These are phyloP conservation scores for Macrolepiota albuminosa DNA, from an alignment of 768 basidiomycete genomes.

Conservation along the genomic window DNA sequence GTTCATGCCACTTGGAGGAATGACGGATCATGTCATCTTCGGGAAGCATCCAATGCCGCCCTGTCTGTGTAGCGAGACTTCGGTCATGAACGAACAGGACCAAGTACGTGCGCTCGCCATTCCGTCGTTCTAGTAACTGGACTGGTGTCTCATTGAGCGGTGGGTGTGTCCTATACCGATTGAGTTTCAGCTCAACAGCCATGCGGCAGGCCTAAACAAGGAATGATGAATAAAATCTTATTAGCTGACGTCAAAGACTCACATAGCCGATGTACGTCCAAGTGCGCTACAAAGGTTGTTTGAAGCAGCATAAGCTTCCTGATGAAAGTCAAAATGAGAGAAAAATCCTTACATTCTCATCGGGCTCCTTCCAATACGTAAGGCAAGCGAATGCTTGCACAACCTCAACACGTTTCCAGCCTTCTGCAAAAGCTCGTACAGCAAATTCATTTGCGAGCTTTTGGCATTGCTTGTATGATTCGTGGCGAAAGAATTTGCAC, in stretches of 20 bases:
- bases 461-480: slow-evolving; percentile 61
- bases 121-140: slow-evolving; percentile 70
- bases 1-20: slow-evolving; percentile 67
- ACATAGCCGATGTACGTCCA: slow-evolving; percentile 89
- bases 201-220: slow-evolving; percentile 69
- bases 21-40: slow-evolving; percentile 78
- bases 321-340: slow-evolving; percentile 7
- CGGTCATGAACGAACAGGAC: slow-evolving; percentile 86
- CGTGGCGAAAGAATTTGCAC: slow-evolving; percentile 77
- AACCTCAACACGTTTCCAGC: slow-evolving; percentile 80
- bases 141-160: slow-evolving; percentile 58
- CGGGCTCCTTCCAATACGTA: slow-evolving; percentile 87
- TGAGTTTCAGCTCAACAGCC: slow-evolving; percentile 80
- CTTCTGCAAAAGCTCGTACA: slow-evolving; percentile 72
- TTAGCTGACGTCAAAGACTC: slow-evolving; percentile 22
- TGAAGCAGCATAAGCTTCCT: slow-evolving; percentile 14
- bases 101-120: slow-evolving; percentile 81
- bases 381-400: slow-evolving; percentile 87
- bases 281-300: slow-evolving; percentile 47
- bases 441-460: slow-evolving; percentile 70
- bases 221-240: not conserved
- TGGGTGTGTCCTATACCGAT: slow-evolving; percentile 57
- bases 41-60: slow-evolving; percentile 83
- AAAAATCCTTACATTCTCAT: slow-evolving; percentile 55
- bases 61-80: slow-evolving; percentile 82